Evolutionary conservation across 169 alveolate genomes (phyloP).

Genomic region (Cyclospora cayetanensis): DNA sequence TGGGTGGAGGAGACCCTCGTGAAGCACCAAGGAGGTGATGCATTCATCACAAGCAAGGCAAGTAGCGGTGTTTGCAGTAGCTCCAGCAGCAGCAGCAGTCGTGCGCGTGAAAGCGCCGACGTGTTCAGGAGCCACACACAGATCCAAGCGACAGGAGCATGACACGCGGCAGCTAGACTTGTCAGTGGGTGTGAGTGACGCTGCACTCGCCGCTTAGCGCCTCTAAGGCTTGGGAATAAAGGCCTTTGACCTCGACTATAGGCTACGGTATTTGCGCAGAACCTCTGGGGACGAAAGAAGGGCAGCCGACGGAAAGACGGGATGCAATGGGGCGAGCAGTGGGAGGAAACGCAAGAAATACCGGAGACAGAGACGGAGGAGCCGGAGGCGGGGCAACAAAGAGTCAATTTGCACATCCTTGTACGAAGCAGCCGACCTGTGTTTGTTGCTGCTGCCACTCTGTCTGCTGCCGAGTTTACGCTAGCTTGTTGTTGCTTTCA

Average conservation of each 20-base stretch:
- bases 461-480: neutral
- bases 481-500: neutral
- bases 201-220: too few relatives aligned
- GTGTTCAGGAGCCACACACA: too few relatives aligned
- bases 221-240: neutral
- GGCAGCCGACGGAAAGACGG: slow-evolving; percentile 47
- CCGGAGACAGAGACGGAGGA: neutral
- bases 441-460: neutral
- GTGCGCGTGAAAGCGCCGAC: too few relatives aligned
- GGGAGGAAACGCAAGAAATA: slow-evolving; percentile 12
- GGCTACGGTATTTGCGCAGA: neutral
- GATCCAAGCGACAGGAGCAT: too few relatives aligned
- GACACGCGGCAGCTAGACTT: too few relatives aligned
- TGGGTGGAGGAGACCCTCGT: neutral
- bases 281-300: slow-evolving; percentile 26
- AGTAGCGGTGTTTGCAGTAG: neutral
- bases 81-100: too few relatives aligned
- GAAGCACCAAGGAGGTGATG: neutral
- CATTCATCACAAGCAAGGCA: neutral
- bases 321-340: slow-evolving; percentile 61
- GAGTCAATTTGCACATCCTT: neutral
- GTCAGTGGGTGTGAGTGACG: too few relatives aligned
- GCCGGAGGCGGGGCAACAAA: neutral
- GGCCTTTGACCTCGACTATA: neutral
- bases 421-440: too few relatives aligned